These are phyloP conservation scores for Agaricus sinodeliciosus DNA, from an alignment of 768 basidiomycete species.

Conservation along the genomic window DNA sequence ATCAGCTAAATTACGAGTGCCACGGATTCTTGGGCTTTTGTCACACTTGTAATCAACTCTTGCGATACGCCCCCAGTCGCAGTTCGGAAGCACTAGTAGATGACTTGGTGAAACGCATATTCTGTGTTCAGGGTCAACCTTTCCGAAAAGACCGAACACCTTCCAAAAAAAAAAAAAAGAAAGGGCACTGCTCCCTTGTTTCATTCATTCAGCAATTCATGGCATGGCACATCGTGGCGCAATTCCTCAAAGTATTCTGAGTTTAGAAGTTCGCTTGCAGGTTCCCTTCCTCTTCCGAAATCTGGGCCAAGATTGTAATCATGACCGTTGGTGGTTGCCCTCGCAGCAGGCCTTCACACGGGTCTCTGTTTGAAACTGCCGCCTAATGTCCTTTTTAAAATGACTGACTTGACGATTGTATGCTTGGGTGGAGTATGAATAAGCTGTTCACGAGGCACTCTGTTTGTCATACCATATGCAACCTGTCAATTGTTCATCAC, in stretches of 20 bases:
- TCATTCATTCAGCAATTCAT: neutral
- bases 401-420: neutral
- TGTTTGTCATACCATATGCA: conserved; percentile 17
- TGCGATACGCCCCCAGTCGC: neutral
- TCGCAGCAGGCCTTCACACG: too few species aligned
- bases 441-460: conserved; percentile 8
- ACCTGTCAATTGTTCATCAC: conserved; percentile 17
- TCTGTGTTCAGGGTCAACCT: neutral
- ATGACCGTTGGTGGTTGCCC: neutral
- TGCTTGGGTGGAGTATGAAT: conserved; percentile 6
- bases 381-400: conserved; percentile 3
- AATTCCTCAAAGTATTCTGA: too few species aligned
- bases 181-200: neutral
- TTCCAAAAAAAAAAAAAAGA: neutral
- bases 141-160: conserved; percentile 7
- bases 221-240: too few species aligned
- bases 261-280: too few species aligned
- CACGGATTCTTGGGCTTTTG: neutral
- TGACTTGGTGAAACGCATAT: conserved; percentile 1
- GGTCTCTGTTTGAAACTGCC: neutral
- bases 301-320: too few species aligned
- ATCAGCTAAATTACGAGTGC: neutral
- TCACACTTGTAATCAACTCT: conserved; percentile 2
- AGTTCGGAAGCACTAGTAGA: neutral
- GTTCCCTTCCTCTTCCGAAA: too few species aligned